Conservation (phyloP, 805 yeast species). For the Candida insectorum region DNA sequence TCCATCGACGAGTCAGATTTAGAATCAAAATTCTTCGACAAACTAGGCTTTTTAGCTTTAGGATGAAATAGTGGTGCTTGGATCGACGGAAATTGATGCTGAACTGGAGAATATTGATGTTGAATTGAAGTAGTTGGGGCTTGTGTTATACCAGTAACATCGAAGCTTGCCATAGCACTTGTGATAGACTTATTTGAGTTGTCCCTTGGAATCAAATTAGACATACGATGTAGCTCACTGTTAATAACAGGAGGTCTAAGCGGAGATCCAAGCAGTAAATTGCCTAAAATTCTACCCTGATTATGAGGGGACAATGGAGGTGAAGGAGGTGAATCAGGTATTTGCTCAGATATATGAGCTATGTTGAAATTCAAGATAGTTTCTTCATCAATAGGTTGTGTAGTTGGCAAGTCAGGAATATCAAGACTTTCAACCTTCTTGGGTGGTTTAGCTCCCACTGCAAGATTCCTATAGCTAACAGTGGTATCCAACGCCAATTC, state of each 20-base stretch:
- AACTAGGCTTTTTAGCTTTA: conserved; percentile 11
- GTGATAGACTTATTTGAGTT: conserved; percentile 21
- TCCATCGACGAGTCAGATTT: conserved; percentile 33
- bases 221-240: conserved; percentile 2
- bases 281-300: conserved; percentile 5
- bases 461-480: conserved; percentile 40
- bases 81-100: neutral
- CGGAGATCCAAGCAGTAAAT: conserved; percentile 2
- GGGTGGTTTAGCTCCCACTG: conserved; percentile 9
- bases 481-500: conserved; percentile 36
- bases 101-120: too few relatives aligned
- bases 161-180: conserved; percentile 29
- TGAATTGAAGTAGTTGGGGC: neutral
- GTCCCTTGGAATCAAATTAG: conserved; percentile 4
- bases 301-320: conserved; percentile 37
- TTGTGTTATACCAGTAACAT: conserved; percentile 9
- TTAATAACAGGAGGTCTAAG: conserved; percentile 2
- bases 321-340: conserved; percentile 45
- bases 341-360: conserved; percentile 20
- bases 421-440: conserved; percentile 1
- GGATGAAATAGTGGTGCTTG: conserved; percentile 9
- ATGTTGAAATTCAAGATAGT: conserved; percentile 10
- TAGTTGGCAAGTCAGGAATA: conserved; percentile 3
- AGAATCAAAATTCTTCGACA: conserved; percentile 6
- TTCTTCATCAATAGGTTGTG: neutral